These are phyloP conservation scores for Zizania palustris DNA, from an alignment of 202 grass and related monocot species.

Conservation along the genomic window DNA sequence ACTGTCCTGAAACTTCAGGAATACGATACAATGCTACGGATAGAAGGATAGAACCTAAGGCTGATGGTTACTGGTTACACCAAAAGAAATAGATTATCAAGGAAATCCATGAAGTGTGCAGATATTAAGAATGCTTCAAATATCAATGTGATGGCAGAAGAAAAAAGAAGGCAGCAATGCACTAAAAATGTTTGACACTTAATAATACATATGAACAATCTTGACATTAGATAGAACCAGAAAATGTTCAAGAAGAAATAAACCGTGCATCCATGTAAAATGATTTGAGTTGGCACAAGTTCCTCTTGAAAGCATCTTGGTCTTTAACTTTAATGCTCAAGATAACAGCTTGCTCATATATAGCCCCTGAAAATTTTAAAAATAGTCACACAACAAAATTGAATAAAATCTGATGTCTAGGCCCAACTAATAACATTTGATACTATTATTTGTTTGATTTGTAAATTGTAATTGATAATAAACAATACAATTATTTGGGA, in stretches of 20 bases:
- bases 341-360: constrained; percentile 75
- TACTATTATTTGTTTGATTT: too few species aligned
- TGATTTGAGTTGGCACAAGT: constrained; percentile 61
- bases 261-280: constrained; percentile 79
- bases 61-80: not conserved
- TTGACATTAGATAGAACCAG: not conserved
- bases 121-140: not conserved
- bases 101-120: not conserved
- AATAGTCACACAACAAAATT: constrained; percentile 14
- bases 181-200: not conserved
- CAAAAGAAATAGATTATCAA: not conserved
- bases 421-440: constrained; percentile 10
- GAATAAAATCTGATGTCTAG: not conserved
- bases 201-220: not conserved
- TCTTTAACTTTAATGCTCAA: constrained; percentile 69
- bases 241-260: constrained; percentile 8
- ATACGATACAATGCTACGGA: not conserved
- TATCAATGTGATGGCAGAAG: not conserved
- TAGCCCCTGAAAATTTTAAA: constrained; percentile 56
- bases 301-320: constrained; percentile 64
- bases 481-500: too few species aligned
- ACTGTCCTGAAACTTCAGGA: not conserved
- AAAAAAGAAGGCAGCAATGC: not conserved
- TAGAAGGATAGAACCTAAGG: not conserved
- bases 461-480: too few species aligned